Evolutionary conservation across 202 grass and related monocot species (phyloP), one percentile per base, ranked within the genome.

Genomic region (Setaria viridis): DNA sequence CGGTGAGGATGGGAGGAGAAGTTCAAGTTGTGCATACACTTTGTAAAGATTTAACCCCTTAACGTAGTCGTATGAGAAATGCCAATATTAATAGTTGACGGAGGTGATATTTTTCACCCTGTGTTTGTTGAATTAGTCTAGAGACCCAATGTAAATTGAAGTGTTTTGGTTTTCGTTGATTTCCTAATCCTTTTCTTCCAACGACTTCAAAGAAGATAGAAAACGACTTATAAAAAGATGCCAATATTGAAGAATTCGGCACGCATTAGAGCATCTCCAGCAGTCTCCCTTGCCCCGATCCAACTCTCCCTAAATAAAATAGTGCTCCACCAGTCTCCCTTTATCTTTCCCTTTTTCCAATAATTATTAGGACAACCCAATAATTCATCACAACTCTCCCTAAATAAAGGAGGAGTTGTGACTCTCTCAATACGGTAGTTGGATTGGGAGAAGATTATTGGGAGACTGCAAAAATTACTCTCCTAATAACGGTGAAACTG

Each of bases 1-100:
- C 45, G 3, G 1, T 16, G 57, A 79, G 57, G 30, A 47, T 21
- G 46, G 77, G 30, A 55, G 34, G 17, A 43, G 34, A 46, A 55
- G 16, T 25, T 25, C 25, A 25, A 25, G 25, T 11, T 54, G 15
- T 55, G 56, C n/a, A 60, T 43, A 15, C 15, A 43, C 25, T 10
- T 45, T 76, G 82, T 67, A 20, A 49, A 50, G 32, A 42, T 51
- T 51, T 68, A 80, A 35, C 19, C 63, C 9, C 3, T 43, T 49
- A 41, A 12, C 20, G 30, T 49, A 76, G 33, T 49, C 30, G 32
- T 43, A 21, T 19, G 39, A 57, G 20, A 76, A 33, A 20, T 57
- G 60, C 30, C 57, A 75, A 84, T 54, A 7, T 74, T 29, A 83
- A 49, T 64, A 43, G 70, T 65, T 32, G 56, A 50, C 49, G 55